Evolutionary conservation across 2,329 filamentous ascomycete genomes (phyloP).

Genomic region (Zymoseptoria ardabiliae): DNA sequence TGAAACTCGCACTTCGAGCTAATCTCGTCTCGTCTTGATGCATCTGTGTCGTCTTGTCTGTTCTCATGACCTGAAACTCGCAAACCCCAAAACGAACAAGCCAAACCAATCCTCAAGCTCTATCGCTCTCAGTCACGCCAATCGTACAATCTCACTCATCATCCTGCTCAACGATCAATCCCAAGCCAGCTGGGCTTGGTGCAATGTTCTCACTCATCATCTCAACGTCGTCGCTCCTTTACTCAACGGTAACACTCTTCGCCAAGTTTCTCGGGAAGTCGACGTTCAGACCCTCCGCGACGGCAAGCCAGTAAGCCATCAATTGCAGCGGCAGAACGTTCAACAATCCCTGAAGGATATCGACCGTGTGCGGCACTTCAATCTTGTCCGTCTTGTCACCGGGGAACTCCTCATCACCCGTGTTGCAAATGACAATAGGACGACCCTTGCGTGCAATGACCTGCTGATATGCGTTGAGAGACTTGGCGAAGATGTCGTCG

Average conservation of each 20-base stretch:
- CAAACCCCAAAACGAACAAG: background rate
- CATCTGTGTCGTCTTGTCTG: background rate
- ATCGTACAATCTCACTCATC: background rate
- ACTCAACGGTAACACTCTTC: conserved; percentile 99
- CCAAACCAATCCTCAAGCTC: background rate
- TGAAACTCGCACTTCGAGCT: background rate
- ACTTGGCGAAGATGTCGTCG: conserved; percentile 94
- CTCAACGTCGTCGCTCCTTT: conserved; percentile 29
- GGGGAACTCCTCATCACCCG: conserved; percentile 80
- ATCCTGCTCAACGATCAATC: background rate
- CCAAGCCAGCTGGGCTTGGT: background rate
- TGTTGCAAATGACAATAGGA: conserved; percentile 98
- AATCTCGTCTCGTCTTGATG: background rate
- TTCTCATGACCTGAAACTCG: background rate
- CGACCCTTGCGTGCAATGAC: conserved; percentile 93
- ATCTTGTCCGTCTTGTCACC: conserved; percentile 88
- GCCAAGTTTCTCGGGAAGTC: conserved; percentile 98
- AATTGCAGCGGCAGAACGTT: conserved; percentile 97
- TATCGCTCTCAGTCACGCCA: background rate
- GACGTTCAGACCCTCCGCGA: conserved; percentile 91
- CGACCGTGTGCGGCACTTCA: conserved; percentile 91
- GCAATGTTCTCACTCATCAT: background rate
- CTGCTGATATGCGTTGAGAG: conserved; percentile 99
- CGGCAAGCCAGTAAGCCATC: conserved; percentile 97
- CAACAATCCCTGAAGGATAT: conserved; percentile 89